Evolutionary conservation across 176 grass and related monocot genomes (phyloP).

Genomic region (Paspalum notatum): DNA sequence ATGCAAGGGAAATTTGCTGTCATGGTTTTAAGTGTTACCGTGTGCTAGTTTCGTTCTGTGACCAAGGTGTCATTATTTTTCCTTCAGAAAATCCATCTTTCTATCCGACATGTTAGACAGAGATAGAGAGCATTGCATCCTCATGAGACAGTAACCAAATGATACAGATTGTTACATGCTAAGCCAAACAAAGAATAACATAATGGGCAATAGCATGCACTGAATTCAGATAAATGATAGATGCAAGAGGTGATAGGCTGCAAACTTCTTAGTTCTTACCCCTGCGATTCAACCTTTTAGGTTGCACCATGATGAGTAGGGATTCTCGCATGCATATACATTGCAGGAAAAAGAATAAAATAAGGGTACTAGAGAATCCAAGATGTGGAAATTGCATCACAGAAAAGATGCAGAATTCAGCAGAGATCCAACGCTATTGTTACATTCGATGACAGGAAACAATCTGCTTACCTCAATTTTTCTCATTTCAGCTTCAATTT

Average conservation of each 20-base stretch:
- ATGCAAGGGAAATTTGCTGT: not conserved
- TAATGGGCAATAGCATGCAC: not conserved
- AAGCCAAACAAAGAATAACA: not conserved
- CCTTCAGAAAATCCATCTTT: not conserved
- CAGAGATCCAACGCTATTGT: not conserved
- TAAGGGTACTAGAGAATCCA: not conserved
- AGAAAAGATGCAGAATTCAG: not conserved
- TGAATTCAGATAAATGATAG: not conserved
- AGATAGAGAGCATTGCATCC: not conserved
- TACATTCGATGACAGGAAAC: not conserved
- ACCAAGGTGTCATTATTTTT: not conserved
- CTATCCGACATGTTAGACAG: not conserved
- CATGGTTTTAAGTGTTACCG: not conserved
- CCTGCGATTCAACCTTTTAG: not conserved
- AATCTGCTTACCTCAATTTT: slow-evolving; percentile 71
- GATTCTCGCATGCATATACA: not conserved
- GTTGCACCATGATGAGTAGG: not conserved
- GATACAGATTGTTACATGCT: not conserved
- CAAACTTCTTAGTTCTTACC: not conserved
- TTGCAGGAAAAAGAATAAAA: not conserved
- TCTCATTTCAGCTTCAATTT: slow-evolving; percentile 97
- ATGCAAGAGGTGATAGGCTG: not conserved
- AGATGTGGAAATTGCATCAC: not conserved
- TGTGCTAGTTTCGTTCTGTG: not conserved
- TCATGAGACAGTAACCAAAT: not conserved